A percentile compares a stretch with the other conserved stretches of the same genome.
phyloP scores from a whole-genome alignment of 345 rosid species.

The Rhodamnia rubescens region DNA sequence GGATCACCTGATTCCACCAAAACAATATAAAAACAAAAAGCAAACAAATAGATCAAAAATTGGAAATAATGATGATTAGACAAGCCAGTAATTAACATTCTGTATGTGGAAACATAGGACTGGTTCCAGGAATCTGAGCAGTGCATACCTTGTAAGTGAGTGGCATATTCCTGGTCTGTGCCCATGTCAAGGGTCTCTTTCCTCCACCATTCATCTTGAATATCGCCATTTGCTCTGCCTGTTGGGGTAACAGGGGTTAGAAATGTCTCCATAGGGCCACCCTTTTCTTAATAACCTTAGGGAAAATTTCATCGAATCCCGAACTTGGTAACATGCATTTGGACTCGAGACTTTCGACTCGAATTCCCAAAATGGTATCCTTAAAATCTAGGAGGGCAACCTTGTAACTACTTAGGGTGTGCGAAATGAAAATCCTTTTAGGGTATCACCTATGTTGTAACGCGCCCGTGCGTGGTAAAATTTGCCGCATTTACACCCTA shows the following conservation, averaged over 20 bases:
- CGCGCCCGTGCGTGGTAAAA: not conserved
- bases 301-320: not conserved
- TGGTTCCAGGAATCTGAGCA: not conserved
- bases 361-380: not conserved
- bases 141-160: conserved; percentile 46
- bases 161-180: conserved; percentile 74
- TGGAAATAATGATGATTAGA: not conserved
- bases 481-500: not conserved
- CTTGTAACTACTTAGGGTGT: not conserved
- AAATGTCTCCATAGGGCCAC: not conserved
- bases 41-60: not conserved
- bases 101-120: not conserved
- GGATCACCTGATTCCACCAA: conserved; percentile 24
- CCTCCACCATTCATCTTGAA: conserved; percentile 38
- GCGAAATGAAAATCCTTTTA: not conserved
- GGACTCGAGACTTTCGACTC: not conserved
- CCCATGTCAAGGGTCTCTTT: conserved; percentile 53
- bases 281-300: not conserved
- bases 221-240: conserved; percentile 65
- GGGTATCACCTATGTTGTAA: not conserved
- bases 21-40: not conserved
- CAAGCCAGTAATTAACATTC: not conserved
- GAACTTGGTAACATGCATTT: not conserved
- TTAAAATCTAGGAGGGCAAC: not conserved
- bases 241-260: not conserved